Conservation (phyloP, 805 yeast species). For the Komagataella kurtzmanii region DNA sequence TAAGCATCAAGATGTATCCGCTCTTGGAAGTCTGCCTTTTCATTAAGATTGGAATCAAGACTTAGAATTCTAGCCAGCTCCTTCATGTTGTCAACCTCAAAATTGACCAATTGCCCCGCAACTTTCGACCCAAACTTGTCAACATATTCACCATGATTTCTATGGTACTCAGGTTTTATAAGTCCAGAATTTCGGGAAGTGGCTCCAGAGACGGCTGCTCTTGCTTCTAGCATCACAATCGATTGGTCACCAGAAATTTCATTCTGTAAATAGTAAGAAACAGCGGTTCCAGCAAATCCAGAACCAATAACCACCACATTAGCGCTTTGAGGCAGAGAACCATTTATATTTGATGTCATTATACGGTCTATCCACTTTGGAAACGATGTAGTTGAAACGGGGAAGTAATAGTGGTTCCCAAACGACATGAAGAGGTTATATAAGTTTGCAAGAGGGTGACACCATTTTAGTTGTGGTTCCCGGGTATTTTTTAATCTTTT, state of each 20-base stretch:
- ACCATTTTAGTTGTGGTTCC: neutral
- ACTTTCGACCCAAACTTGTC: slow-evolving; percentile 8
- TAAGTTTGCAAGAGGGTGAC: neutral
- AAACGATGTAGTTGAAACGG: neutral
- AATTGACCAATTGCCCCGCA: slow-evolving; percentile 19
- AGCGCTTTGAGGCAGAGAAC: slow-evolving; percentile 18
- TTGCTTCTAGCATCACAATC: slow-evolving; percentile 18
- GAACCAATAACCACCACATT: slow-evolving; percentile 30
- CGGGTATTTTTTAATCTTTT: neutral
- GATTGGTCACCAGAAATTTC: slow-evolving; percentile 7
- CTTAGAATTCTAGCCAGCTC: slow-evolving; percentile 12
- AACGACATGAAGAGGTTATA: neutral
- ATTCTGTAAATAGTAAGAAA: slow-evolving; percentile 19
- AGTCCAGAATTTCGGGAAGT: slow-evolving; percentile 39
- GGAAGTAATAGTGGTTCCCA: neutral
- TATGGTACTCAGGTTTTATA: slow-evolving; percentile 21
- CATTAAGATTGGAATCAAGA: slow-evolving; percentile 1
- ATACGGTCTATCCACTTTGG: neutral
- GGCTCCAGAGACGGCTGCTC: slow-evolving; percentile 25
- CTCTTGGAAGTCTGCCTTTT: neutral
- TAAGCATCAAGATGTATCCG: neutral
- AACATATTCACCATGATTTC: slow-evolving; percentile 5
- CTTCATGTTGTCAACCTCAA: slow-evolving; percentile 18
- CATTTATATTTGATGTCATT: neutral
- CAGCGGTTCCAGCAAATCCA: slow-evolving; percentile 30